A percentile compares a stretch with the other conserved stretches of the same genome.
These are phyloP conservation scores for Agrostemma githago DNA, from an alignment of 148 eudicot species.

Conservation along the genomic window DNA sequence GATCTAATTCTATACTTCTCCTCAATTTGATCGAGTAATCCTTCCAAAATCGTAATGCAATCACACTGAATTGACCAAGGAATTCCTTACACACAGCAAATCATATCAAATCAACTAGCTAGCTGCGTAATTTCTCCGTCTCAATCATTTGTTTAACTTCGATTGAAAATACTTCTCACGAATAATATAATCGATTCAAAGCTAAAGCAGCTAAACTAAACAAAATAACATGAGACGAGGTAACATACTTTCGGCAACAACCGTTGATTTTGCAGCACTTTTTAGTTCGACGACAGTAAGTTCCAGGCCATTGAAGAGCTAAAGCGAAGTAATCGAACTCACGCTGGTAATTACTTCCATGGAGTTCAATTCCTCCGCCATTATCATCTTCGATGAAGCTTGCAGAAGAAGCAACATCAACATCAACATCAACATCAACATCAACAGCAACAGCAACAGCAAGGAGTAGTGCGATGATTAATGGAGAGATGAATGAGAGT, in stretches of 20 bases:
- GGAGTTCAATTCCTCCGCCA: not conserved
- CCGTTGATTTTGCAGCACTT: slow-evolving; percentile 68
- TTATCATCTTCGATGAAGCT: slow-evolving; percentile 11
- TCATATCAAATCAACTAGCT: no score
- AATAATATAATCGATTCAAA: no score
- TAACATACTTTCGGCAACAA: slow-evolving; percentile 21
- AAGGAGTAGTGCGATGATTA: slow-evolving; percentile 1
- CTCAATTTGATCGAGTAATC: no score
- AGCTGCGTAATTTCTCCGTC: not conserved
- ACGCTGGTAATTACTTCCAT: slow-evolving; percentile 31
- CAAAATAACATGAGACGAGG: not conserved
- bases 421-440: no score
- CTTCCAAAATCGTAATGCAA: no score
- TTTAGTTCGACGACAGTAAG: slow-evolving; percentile 48
- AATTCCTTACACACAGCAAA: no score
- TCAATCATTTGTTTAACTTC: no score
- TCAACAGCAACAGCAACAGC: not conserved
- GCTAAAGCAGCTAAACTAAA: no score
- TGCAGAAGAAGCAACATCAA: slow-evolving; percentile 10
- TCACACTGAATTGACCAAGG: no score
- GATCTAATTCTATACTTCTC: no score
- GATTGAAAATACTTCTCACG: no score
- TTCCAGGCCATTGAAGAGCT: slow-evolving; percentile 88
- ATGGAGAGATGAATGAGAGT: slow-evolving; percentile 17
- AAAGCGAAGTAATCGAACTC: slow-evolving; percentile 84